Conservation (phyloP, 2,329 filamentous ascomycete species). For the Sporothrix luriei region DNA sequence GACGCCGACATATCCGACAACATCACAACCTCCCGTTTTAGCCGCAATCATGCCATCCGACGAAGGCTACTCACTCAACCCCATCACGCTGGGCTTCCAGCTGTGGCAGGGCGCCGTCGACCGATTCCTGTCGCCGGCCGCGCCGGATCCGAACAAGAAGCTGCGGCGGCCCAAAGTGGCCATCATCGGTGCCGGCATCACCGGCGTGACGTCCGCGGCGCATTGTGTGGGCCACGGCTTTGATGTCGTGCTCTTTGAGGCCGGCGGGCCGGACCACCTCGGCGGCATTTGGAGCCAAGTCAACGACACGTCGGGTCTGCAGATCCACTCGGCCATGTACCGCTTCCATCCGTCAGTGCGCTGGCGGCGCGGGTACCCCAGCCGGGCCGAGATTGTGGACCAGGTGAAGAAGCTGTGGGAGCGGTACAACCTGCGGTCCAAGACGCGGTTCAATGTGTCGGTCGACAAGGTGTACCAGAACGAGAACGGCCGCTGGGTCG, state of each 20-base stretch:
- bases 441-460: slow-evolving; percentile 70
- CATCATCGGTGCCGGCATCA: slow-evolving; percentile 72
- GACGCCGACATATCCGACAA: neutral
- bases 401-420: slow-evolving; percentile 75
- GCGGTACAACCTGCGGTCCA: slow-evolving; percentile 68
- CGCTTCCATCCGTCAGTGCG: slow-evolving; percentile 79
- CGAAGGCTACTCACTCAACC: slow-evolving; percentile 42
- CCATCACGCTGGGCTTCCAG: slow-evolving; percentile 64
- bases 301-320: slow-evolving; percentile 35
- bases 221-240: slow-evolving; percentile 87
- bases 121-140: slow-evolving; percentile 67
- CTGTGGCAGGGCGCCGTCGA: slow-evolving; percentile 66
- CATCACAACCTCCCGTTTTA: neutral
- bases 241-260: slow-evolving; percentile 78
- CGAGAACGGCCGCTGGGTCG: slow-evolving; percentile 62
- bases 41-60: neutral
- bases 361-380: slow-evolving; percentile 76
- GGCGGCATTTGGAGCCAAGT: slow-evolving; percentile 79
- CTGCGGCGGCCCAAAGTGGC: slow-evolving; percentile 68
- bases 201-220: slow-evolving; percentile 73
- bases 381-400: slow-evolving; percentile 71
- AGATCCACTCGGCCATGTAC: slow-evolving; percentile 83
- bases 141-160: slow-evolving; percentile 61
- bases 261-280: slow-evolving; percentile 64
- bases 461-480: slow-evolving; percentile 67